Evolutionary conservation across 2,329 filamentous ascomycete genomes (phyloP).

Genomic region (Immersiporthe knoxdaviesiana): DNA sequence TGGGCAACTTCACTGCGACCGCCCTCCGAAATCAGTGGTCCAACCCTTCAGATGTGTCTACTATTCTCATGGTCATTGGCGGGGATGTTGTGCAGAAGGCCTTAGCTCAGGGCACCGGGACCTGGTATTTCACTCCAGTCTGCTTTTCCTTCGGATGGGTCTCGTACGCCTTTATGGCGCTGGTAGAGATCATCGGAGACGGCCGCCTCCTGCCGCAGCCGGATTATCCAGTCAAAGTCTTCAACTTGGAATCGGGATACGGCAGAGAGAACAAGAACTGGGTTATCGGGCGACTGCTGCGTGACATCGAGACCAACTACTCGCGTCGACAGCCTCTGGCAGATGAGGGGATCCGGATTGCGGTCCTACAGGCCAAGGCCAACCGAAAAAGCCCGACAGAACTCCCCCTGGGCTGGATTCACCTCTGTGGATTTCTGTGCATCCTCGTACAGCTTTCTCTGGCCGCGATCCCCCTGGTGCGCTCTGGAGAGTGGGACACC

Average conservation of each 20-base stretch:
- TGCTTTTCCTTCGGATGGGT: slow-evolving; percentile 36
- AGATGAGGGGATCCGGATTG: slow-evolving; percentile 29
- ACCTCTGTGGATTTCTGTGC: slow-evolving; percentile 33
- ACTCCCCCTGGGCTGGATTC: slow-evolving; percentile 26
- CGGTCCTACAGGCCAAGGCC: slow-evolving; percentile 33
- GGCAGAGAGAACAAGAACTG: slow-evolving; percentile 29
- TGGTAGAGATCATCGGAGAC: slow-evolving; percentile 31
- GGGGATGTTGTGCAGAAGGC: slow-evolving; percentile 33
- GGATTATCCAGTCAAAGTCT: slow-evolving; percentile 32
- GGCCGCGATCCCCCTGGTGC: slow-evolving; percentile 39
- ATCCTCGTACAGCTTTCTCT: slow-evolving; percentile 40
- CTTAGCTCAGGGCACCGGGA: slow-evolving; percentile 30
- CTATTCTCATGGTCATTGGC: slow-evolving; percentile 32
- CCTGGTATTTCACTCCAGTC: slow-evolving; percentile 32
- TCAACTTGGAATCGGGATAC: slow-evolving; percentile 33
- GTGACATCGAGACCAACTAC: slow-evolving; percentile 22
- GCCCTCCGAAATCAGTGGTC: slow-evolving; percentile 27
- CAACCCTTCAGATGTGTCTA: slow-evolving; percentile 28
- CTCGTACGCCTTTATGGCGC: slow-evolving; percentile 31
- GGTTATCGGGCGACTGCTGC: slow-evolving; percentile 27
- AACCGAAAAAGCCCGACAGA: slow-evolving; percentile 27
- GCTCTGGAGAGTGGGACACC: slow-evolving; percentile 43
- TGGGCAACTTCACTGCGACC: not conserved
- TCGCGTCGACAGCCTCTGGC: not conserved
- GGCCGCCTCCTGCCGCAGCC: slow-evolving; percentile 30